Conservation (phyloP, 495 filamentous ascomycete species). For the Penicillium herquei region DNA sequence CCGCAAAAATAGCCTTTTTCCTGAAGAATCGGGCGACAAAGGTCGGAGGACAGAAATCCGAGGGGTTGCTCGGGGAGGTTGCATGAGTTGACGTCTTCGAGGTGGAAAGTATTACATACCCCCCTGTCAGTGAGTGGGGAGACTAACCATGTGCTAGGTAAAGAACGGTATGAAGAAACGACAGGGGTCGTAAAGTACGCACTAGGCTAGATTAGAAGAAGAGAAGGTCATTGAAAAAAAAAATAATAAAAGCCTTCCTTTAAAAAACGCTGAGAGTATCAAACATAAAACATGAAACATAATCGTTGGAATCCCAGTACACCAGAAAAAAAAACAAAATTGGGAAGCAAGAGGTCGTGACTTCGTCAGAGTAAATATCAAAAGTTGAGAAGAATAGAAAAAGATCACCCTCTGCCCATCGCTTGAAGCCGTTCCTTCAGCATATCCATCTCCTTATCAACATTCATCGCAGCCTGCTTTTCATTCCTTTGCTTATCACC, state of each 20-base stretch:
- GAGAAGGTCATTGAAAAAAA: too few relatives aligned
- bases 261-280: not conserved
- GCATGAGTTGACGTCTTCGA: not conserved
- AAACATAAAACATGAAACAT: constrained; percentile 1
- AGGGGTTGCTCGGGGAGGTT: not conserved
- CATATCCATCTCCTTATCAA: constrained; percentile 34
- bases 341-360: constrained; percentile 19
- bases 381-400: constrained; percentile 2
- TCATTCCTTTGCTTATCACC: constrained; percentile 12
- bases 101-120: not conserved
- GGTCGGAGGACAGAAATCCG: constrained; percentile 7
- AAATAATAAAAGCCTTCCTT: too few relatives aligned
- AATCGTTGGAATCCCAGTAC: too few relatives aligned
- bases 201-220: too few relatives aligned
- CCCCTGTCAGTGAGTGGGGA: not conserved
- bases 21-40: not conserved
- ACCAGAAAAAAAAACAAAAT: too few relatives aligned
- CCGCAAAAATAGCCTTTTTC: not conserved
- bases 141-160: too few relatives aligned
- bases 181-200: too few relatives aligned
- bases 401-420: constrained; percentile 23
- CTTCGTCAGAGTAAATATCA: constrained; percentile 24
- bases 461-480: constrained; percentile 15
- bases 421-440: constrained; percentile 34
- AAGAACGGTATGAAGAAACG: too few relatives aligned